These are phyloP conservation scores for Meripilus lineatus DNA, from an alignment of 1,284 basidiomycete species.

Conservation along the genomic window DNA sequence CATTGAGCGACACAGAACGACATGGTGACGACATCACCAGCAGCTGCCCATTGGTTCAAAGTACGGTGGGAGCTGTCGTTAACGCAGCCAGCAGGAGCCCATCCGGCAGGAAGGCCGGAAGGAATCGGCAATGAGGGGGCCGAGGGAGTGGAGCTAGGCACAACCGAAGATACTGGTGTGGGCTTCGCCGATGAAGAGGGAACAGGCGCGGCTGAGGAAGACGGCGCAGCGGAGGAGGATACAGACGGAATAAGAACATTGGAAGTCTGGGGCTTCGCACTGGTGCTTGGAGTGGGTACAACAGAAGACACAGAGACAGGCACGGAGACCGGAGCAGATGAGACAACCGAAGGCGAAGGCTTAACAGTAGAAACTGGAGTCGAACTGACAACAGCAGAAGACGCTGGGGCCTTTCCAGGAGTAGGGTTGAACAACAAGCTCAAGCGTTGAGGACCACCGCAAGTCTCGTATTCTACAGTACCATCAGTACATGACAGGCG, in stretches of 20 bases:
- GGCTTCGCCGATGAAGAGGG: not conserved
- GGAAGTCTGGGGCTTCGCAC: slow-evolving; percentile 4
- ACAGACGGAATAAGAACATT: not conserved
- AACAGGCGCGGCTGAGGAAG: not conserved
- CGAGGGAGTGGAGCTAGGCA: not conserved
- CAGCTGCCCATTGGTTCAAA: slow-evolving; percentile 13
- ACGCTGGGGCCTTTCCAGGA: too few relatives aligned
- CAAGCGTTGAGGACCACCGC: slow-evolving; percentile 23
- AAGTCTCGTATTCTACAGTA: slow-evolving; percentile 19
- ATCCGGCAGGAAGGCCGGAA: slow-evolving; percentile 6
- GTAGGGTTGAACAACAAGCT: slow-evolving; percentile 17
- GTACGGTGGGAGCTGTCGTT: slow-evolving; percentile 15
- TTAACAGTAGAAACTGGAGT: not conserved
- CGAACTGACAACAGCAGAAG: slow-evolving; percentile 5
- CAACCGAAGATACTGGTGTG: not conserved
- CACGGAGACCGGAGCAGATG: slow-evolving; percentile 3
- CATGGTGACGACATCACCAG: slow-evolving; percentile 13
- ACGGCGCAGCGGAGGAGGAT: slow-evolving; percentile 1
- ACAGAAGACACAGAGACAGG: slow-evolving; percentile 5
- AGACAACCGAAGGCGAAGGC: not conserved
- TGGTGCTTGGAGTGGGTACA: slow-evolving; percentile 5
- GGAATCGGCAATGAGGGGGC: slow-evolving; percentile 9
- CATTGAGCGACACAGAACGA: slow-evolving; percentile 14
- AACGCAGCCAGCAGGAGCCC: slow-evolving; percentile 15
- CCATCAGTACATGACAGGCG: too few relatives aligned